Base-by-base conservation (phyloP, 2,329 filamentous ascomycete species). In the Cryoendolithus antarcticus region DNA sequence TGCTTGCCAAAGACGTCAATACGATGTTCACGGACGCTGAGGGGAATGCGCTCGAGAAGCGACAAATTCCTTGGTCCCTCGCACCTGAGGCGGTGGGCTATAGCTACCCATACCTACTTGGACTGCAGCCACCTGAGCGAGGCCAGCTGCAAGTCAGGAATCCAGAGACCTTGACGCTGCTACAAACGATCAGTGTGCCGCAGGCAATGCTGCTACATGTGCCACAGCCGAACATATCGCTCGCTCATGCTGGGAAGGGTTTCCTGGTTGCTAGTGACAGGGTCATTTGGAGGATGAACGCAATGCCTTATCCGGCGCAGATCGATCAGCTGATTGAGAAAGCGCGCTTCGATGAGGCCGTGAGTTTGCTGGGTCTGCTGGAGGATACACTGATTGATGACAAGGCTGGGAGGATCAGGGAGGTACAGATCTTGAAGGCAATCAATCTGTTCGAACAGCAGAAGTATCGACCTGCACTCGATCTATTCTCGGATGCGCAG, bases 1-100 rank as follows among this genome's bases (percentile, higher is more conserved):
- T 98, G 42, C 70, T 98, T n/a, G 86, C 89, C n/a, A 94, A 93
- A 60, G 91, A 98, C 51, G 86, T 95, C 53, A 93, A 95, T 58
- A 93, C 88, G 1, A 66, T 95, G 38, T 98, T 98, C 58, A 82
- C 94, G 48, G 81, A 91, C 42, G 75, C 81, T 7, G 72, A 86
- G 24, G 91, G 88, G 3, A 88, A 86, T 48, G 73, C 86, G 0
- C 58, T 93, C 27, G 81, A 88, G 33, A 85, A 84, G 60, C 72
- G 82, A 40, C 88, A 96, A 57, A 79, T 98, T 10, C 86, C 86
- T 2, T 98, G 91, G 91, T 75, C 79, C 32, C 70, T 75, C 29
- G 85, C 89, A 1, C 93, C 91, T 1, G 88, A 95, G 52, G 81
- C 81, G 40, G 80, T 98, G 43, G 91, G 89, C 13, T 98, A 95